Evolutionary conservation across 2,329 filamentous ascomycete species (phyloP), one percentile per base, ranked within the genome.

Genomic region (Xylariomycetidae sp.): DNA sequence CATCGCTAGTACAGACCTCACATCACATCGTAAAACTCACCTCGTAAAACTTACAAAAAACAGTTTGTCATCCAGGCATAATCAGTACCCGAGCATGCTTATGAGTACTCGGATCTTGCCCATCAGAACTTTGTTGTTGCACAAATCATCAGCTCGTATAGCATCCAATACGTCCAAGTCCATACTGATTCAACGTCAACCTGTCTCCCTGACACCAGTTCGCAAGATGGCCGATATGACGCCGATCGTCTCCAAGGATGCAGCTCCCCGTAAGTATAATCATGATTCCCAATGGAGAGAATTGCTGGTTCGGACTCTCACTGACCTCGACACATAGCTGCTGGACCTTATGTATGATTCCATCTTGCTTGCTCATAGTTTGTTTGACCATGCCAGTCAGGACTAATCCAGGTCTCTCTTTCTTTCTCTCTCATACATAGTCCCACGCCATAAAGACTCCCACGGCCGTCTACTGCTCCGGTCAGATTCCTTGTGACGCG

Each of bases 401-500:
- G 34, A 40, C 17, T 39, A 9, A 33, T 12, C 27, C 17, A 28
- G 13, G 31, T 18, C 44, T 36, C 16, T 35, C 18, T 36, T 25
- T 14, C 13, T 22, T 18, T 36, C 26, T 23, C 20, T 27, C n/a
- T 30, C 7, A 30, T 34, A 6, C 7, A 39, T 47, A 80, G 76
- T 80, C 77, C 44, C 78, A 82, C 56, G 78, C 77, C 51, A 74
- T 81, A 63, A 80, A 80, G 66, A 82, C 78, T 40, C 68, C 76
- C 15, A 68, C 66, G 33, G 73, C 75, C 55, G 79, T 82, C 63
- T 82, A 80, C 67, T 78, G 74, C 66, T 82, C 78, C 10, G 78
- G 78, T 36, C 77, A 86, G 63, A 89, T 94, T 56, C 88, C 87
- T 39, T 65, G 72, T 43, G 75, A 74, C 42, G 62, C 70, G 37